Conservation (phyloP, 169 alveolate genomes). For the Plasmodium malariae region DNA sequence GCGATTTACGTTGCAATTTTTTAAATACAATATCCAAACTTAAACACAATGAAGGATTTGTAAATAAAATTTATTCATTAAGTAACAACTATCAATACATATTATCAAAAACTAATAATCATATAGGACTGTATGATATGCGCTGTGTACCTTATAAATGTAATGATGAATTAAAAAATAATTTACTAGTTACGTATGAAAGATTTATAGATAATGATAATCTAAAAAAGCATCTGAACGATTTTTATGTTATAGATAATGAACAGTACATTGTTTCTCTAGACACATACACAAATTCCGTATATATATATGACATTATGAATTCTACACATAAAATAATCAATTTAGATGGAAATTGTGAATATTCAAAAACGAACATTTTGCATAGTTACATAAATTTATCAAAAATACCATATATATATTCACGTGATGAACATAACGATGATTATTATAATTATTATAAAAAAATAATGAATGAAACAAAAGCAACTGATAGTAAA, state of each 20-base stretch:
- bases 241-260: conserved; percentile 75
- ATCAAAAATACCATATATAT: conserved; percentile 74
- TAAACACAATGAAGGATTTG: conserved; percentile 70
- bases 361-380: conserved; percentile 30
- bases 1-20: conserved; percentile 70
- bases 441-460: conserved; percentile 67
- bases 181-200: conserved; percentile 51
- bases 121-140: conserved; percentile 77
- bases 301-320: conserved; percentile 69
- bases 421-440: conserved; percentile 21
- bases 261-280: conserved; percentile 75
- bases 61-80: conserved; percentile 72
- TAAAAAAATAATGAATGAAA: conserved; percentile 51
- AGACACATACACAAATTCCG: conserved; percentile 72
- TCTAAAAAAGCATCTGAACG: conserved; percentile 74
- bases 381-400: conserved; percentile 53
- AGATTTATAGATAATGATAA: conserved; percentile 75
- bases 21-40: conserved; percentile 78
- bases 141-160: conserved; percentile 57
- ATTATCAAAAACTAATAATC: conserved; percentile 74
- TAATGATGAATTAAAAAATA: conserved; percentile 56
- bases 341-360: conserved; percentile 50
- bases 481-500: conserved; percentile 51
- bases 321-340: conserved; percentile 30
- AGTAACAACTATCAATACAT: conserved; percentile 77